Evolutionary conservation across 169 alveolate genomes (phyloP), one percentile per base, ranked within the genome.

Genomic region (Plasmodium knowlesi): DNA sequence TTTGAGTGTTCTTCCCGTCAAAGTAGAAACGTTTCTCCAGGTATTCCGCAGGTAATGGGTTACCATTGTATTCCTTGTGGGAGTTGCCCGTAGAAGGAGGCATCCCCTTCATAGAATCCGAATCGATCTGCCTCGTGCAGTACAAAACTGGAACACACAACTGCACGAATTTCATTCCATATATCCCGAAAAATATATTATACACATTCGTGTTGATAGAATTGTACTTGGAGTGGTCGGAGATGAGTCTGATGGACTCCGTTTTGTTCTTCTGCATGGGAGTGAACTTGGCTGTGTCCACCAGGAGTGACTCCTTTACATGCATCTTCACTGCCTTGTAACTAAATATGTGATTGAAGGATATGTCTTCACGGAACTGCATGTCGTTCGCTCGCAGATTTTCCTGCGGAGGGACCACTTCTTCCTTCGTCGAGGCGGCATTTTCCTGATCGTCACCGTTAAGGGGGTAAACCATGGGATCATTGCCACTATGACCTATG

Each of bases 181-280:
- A 91, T 10, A 81, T 30, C 3, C 95, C 95, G 25, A 80, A 91
- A 91, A 91, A 91, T 22, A 91, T 25, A 91, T 91, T 91, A 61
- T 91, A 91, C 95, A 91, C 71, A 30, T 81, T 71, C 8, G 84
- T 81, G 61, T 91, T 91, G 37, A 91, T 82, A 19, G 80, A 71
- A 82, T 82, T 79, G 73, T 61, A 39, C 32, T 78, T 89, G 14
- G 53, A 4, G 9, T 50, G 72, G 19, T 79, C 83, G 41, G 79
- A 32, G 16, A 16, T 22, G 32, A 86, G 30, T 41, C 80, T 74
- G 10, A 86, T 86, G 16, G 67, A 54, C 34, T 30, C 73, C 61
- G 37, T 89, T 78, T 89, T 89, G 73, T 89, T 89, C 14, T 79
- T 89, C 19, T 89, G 94, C 50, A 89, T n/a, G 0, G 80, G 22